Conservation (phyloP, 257 asterid genomes). For the Handroanthus guayacan region DNA sequence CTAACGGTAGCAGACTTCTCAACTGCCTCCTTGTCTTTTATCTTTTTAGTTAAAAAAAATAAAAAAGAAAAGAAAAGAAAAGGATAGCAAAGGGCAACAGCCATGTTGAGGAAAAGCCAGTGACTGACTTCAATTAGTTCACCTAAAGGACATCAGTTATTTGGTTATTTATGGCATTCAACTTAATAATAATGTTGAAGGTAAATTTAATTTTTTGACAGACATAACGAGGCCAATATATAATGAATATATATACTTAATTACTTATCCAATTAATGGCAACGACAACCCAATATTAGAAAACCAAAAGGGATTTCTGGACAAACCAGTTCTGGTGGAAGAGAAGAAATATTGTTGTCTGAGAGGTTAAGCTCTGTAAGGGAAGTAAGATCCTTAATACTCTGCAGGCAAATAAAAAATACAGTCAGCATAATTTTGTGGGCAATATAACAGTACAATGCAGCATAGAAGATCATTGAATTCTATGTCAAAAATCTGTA, state of each 20-base stretch:
- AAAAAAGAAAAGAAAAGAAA: too few species aligned
- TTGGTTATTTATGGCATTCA: conserved; percentile 15
- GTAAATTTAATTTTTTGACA: conserved; percentile 15
- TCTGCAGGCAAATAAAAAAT: conserved; percentile 57
- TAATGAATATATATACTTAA: conserved; percentile 17
- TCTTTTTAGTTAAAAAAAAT: conserved; percentile 26
- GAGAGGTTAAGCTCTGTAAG: conserved; percentile 83
- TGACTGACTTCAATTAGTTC: conserved; percentile 9
- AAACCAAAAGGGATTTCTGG: conserved; percentile 8
- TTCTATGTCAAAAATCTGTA: conserved; percentile 16
- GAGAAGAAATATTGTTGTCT: conserved; percentile 80
- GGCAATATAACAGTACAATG: conserved; percentile 5
- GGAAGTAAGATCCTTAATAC: conserved; percentile 68
- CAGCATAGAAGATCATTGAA: neutral
- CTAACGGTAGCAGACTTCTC: neutral
- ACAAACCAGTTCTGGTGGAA: conserved; percentile 89
- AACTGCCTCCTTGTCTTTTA: neutral
- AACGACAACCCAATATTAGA: conserved; percentile 25
- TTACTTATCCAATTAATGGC: conserved; percentile 19
- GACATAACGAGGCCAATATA: conserved; percentile 2
- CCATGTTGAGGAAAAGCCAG: conserved; percentile 23
- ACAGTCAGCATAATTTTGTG: conserved; percentile 28
- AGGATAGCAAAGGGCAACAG: neutral
- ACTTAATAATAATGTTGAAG: conserved; percentile 2
- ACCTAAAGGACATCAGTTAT: conserved; percentile 17